Evolutionary conservation across 1,284 basidiomycete species (phyloP).

Genomic region (Pterula multifida): DNA sequence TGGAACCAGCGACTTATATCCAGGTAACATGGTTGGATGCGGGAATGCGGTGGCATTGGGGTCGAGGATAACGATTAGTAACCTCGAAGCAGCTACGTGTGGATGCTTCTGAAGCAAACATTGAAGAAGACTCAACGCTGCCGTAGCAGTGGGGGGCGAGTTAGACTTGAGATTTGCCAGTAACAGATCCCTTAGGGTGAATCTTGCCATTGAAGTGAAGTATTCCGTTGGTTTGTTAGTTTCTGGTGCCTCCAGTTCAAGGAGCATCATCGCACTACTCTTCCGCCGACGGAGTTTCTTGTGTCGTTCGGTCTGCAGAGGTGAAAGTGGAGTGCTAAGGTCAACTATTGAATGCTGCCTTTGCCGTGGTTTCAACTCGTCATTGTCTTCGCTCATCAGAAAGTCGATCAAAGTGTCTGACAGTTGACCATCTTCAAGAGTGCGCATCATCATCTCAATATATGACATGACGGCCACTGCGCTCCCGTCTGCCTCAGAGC

Average conservation of each 20-base stretch:
- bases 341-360: slow-evolving; percentile 36
- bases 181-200: slow-evolving; percentile 82
- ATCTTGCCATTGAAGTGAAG: slow-evolving; percentile 76
- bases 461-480: slow-evolving; percentile 97
- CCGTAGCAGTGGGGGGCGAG: slow-evolving; percentile 51
- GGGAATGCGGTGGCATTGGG: slow-evolving; percentile 66
- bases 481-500: slow-evolving; percentile 85
- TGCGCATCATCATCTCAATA: slow-evolving; percentile 78
- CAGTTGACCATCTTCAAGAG: slow-evolving; percentile 60
- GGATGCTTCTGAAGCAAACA: slow-evolving; percentile 67
- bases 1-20: slow-evolving; percentile 12
- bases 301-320: slow-evolving; percentile 22
- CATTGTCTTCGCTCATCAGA: slow-evolving; percentile 74
- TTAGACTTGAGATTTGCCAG: slow-evolving; percentile 65
- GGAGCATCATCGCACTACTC: slow-evolving; percentile 73
- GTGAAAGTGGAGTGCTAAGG: slow-evolving; percentile 25
- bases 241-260: slow-evolving; percentile 74
- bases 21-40: slow-evolving; percentile 32
- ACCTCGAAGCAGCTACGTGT: slow-evolving; percentile 45
- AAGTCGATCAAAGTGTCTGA: slow-evolving; percentile 66
- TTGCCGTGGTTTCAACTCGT: slow-evolving; percentile 39
- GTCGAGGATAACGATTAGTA: slow-evolving; percentile 62
- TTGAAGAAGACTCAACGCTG: slow-evolving; percentile 71
- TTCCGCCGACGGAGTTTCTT: slow-evolving; percentile 49
- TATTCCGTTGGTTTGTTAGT: slow-evolving; percentile 62